These are phyloP conservation scores for Russula brevipes DNA, from an alignment of 768 basidiomycete genomes.

Conservation along the genomic window DNA sequence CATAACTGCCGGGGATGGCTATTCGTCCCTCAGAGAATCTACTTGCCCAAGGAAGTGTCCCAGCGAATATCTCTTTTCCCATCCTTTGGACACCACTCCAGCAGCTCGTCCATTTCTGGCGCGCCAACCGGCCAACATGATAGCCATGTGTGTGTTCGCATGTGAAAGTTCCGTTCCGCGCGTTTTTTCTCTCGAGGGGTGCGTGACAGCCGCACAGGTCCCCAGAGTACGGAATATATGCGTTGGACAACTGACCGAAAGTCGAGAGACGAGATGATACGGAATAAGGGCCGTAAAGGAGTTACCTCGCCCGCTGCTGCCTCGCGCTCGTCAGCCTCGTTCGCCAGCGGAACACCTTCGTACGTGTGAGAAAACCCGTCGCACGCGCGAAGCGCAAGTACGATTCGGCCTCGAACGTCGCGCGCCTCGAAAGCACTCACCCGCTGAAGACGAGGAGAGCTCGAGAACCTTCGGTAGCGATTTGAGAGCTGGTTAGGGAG, in stretches of 20 bases:
- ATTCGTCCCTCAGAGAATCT: not conserved
- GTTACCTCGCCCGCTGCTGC: slow-evolving; percentile 82
- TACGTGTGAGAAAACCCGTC: slow-evolving; percentile 60
- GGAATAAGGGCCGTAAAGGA: slow-evolving; percentile 12
- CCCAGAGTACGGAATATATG: slow-evolving; percentile 69
- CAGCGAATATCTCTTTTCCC: slow-evolving; percentile 42
- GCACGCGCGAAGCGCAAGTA: slow-evolving; percentile 75
- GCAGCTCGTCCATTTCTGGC: slow-evolving; percentile 62
- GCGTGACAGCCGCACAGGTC: slow-evolving; percentile 88
- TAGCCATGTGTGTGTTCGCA: slow-evolving; percentile 79
- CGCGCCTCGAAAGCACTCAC: slow-evolving; percentile 50
- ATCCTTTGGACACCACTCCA: slow-evolving; percentile 77
- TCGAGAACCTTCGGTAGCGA: slow-evolving; percentile 16
- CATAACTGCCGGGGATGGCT: too few relatives aligned
- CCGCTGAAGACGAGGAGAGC: slow-evolving; percentile 86
- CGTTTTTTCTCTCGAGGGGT: slow-evolving; percentile 65
- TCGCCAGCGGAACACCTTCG: slow-evolving; percentile 68
- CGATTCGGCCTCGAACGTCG: slow-evolving; percentile 84
- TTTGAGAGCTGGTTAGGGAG: slow-evolving; percentile 11
- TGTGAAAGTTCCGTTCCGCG: slow-evolving; percentile 57
- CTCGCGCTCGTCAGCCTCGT: slow-evolving; percentile 41
- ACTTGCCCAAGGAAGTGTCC: slow-evolving; percentile 53
- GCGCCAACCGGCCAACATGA: slow-evolving; percentile 64
- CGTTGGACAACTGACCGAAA: slow-evolving; percentile 55
- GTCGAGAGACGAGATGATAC: slow-evolving; percentile 22